phyloP scores from a whole-genome alignment of 352 stramenopile species.

The Pythium rhizo-oryzae region DNA sequence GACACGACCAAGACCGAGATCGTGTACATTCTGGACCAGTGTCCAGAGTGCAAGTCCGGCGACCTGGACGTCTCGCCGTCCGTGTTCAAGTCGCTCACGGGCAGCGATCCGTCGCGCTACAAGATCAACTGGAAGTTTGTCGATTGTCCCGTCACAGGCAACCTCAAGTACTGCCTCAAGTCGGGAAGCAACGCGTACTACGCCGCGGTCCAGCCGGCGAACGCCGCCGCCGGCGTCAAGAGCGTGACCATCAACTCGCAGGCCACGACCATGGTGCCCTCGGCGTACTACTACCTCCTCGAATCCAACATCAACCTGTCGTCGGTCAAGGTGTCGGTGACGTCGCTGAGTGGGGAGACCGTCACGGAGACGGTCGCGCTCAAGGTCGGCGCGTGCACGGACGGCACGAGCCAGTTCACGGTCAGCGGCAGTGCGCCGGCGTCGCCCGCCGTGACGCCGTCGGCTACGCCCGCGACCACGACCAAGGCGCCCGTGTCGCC shows the following conservation, averaged over 20 bases:
- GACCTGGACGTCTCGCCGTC: constrained; percentile 58
- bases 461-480: constrained; percentile 2
- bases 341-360: constrained; percentile 56
- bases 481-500: constrained; percentile 5
- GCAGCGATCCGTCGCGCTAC: constrained; percentile 23
- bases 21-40: constrained; percentile 72
- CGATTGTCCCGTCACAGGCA: constrained; percentile 37
- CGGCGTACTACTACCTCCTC: constrained; percentile 49
- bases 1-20: constrained; percentile 37
- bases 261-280: constrained; percentile 52
- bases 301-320: constrained; percentile 31
- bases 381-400: constrained; percentile 47
- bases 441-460: not conserved
- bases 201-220: constrained; percentile 60
- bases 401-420: constrained; percentile 51
- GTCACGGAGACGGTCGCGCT: constrained; percentile 61
- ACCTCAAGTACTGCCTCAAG: constrained; percentile 56
- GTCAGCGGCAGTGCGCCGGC: constrained; percentile 4
- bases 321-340: constrained; percentile 47
- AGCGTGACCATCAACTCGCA: constrained; percentile 57
- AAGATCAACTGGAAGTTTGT: constrained; percentile 48
- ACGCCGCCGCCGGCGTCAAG: constrained; percentile 47
- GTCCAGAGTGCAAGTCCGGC: constrained; percentile 47
- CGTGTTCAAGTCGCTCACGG: constrained; percentile 40
- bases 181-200: constrained; percentile 56